These are phyloP conservation scores for Ilyonectria sp. DNA, from an alignment of 2,329 filamentous ascomycete genomes.

Conservation along the genomic window DNA sequence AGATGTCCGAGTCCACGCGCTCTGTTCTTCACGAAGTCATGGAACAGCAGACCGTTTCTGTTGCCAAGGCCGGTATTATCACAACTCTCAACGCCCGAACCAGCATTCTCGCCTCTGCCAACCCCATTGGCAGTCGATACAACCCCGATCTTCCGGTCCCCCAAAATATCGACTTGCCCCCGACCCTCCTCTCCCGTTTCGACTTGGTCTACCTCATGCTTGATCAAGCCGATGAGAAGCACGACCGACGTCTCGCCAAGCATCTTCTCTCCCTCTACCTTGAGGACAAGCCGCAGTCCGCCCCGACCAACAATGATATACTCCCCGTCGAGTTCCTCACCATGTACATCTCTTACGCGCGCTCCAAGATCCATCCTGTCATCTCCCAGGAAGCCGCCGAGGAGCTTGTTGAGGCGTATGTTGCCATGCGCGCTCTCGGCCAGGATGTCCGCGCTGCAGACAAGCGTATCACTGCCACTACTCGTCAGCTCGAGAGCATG, in stretches of 20 bases:
- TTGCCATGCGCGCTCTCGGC: constrained; percentile 94
- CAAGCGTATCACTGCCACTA: constrained; percentile 97
- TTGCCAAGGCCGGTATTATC: constrained; percentile 93
- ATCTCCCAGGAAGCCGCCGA: constrained; percentile 86
- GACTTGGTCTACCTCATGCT: constrained; percentile 97
- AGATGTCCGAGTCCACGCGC: constrained; percentile 85
- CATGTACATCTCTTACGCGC: constrained; percentile 96
- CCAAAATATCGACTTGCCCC: constrained; percentile 97
- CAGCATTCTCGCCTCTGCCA: constrained; percentile 95
- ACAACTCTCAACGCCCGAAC: constrained; percentile 97
- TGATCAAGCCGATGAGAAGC: constrained; percentile 92
- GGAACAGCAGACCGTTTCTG: constrained; percentile 89
- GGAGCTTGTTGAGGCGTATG: constrained; percentile 89
- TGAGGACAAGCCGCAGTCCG: constrained; percentile 93
- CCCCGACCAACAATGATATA: constrained; percentile 80
- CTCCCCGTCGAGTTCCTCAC: constrained; percentile 96
- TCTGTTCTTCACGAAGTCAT: constrained; percentile 91
- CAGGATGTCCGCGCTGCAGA: constrained; percentile 89
- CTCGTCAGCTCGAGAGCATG: constrained; percentile 97
- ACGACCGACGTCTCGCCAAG: constrained; percentile 88
- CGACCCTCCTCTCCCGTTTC: constrained; percentile 94
- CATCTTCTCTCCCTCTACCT: constrained; percentile 97
- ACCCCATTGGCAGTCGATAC: constrained; percentile 98
- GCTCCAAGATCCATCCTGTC: constrained; percentile 85
- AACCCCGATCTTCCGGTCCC: constrained; percentile 96